phyloP scores from a whole-genome alignment of 106 monocot genomes.

The Dendrobium catenatum region DNA sequence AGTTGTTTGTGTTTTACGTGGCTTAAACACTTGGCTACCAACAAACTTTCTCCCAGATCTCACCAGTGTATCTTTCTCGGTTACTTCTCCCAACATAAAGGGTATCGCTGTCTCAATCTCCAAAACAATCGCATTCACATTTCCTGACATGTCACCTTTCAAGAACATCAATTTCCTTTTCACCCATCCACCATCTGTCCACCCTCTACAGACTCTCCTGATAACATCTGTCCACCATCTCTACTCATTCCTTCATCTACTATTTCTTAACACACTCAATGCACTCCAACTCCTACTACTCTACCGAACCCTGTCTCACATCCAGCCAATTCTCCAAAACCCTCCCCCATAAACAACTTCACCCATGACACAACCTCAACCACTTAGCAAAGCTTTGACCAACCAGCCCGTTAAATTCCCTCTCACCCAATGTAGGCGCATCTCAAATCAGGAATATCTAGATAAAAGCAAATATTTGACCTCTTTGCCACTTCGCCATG shows the following conservation, averaged over 20 bases:
- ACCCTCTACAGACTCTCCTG: not conserved
- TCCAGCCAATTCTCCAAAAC: not conserved
- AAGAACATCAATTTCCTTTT: not conserved
- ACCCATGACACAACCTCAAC: not conserved
- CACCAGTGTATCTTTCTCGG: not conserved
- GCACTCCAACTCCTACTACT: not conserved
- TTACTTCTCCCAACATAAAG: not conserved
- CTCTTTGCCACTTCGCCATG: rapidly evolving
- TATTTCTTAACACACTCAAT: rapidly evolving
- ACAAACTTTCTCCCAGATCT: not conserved
- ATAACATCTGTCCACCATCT: not conserved
- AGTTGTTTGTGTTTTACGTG: not conserved
- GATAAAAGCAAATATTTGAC: not conserved
- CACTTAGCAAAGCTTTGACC: not conserved
- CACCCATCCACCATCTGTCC: not conserved
- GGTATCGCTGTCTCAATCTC: not conserved
- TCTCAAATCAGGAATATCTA: not conserved
- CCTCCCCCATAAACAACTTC: not conserved
- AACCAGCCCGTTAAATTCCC: no score
- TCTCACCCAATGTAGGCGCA: no score
- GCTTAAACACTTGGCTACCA: not conserved
- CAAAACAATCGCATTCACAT: not conserved
- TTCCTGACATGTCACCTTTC: not conserved
- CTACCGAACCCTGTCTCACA: not conserved
- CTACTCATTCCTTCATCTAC: not conserved